phyloP scores from a whole-genome alignment of 371 early-diverging fungal genomes.

The Mortierella sp. region DNA sequence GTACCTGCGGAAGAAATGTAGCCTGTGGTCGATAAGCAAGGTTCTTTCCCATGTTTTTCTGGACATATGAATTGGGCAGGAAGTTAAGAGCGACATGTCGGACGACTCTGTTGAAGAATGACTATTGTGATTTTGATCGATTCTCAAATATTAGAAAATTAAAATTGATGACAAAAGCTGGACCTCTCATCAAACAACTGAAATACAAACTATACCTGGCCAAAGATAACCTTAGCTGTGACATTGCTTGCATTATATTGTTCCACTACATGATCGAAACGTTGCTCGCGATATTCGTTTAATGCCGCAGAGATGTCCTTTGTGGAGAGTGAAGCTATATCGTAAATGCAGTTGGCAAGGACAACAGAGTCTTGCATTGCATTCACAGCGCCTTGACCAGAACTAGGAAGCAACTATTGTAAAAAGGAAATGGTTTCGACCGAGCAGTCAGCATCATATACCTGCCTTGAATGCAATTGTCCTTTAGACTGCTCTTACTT shows the following conservation, averaged over 20 bases:
- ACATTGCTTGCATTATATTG: constrained; percentile 6
- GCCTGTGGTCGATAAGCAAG: constrained; percentile 12
- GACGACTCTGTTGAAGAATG: neutral
- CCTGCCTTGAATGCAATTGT: neutral
- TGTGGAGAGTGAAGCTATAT: neutral
- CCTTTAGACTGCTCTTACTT: neutral
- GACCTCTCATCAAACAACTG: neutral
- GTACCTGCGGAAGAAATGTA: constrained; percentile 3
- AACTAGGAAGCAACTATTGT: constrained; percentile 3
- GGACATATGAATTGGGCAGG: neutral
- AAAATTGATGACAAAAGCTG: neutral
- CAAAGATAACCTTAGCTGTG: neutral
- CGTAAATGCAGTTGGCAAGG: constrained; percentile 29
- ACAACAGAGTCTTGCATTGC: constrained; percentile 30
- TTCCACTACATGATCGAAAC: constrained; percentile 13
- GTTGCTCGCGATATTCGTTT: constrained; percentile 4
- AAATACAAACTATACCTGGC: neutral
- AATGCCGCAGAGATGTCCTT: constrained; percentile 1
- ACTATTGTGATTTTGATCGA: too few relatives aligned
- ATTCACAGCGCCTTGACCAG: constrained; percentile 27
- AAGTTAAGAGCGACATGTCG: constrained; percentile 6
- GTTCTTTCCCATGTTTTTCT: constrained; percentile 3
- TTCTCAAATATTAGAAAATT: neutral
- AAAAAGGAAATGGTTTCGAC: neutral
- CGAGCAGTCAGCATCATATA: neutral